Evolutionary conservation across 306 rosid species (phyloP).

Genomic region (Astragalus membranaceus): DNA sequence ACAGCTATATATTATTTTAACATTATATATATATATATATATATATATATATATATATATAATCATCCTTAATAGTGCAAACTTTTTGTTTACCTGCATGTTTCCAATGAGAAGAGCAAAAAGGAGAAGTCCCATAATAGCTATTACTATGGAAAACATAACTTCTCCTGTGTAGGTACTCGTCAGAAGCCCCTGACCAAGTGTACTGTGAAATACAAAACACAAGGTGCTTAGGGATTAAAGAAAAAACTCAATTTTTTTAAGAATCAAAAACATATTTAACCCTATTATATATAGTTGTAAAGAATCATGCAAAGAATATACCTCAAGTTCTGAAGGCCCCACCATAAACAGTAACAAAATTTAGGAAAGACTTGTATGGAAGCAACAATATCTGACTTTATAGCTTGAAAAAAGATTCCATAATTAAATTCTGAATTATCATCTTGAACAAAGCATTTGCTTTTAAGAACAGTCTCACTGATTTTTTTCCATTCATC

Average conservation of each 20-base stretch:
- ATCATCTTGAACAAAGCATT: conserved; percentile 32
- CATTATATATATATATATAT: no score
- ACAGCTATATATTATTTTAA: background rate
- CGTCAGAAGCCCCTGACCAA: conserved; percentile 89
- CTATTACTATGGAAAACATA: conserved; percentile 68
- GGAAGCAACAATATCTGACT: conserved; percentile 49
- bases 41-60: no score
- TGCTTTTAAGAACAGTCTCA: conserved; percentile 25
- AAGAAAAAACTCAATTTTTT: no score
- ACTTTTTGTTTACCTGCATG: conserved; percentile 57
- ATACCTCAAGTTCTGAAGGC: conserved; percentile 88
- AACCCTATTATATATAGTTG: no score
- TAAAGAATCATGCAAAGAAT: background rate
- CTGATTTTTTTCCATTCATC: conserved; percentile 45
- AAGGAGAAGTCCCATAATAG: conserved; percentile 64
- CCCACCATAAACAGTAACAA: conserved; percentile 84
- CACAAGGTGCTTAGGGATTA: background rate
- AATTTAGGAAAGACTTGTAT: conserved; percentile 50
- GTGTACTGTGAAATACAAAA: conserved; percentile 61
- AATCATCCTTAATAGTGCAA: background rate
- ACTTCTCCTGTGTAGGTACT: conserved; percentile 72
- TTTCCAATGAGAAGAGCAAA: conserved; percentile 88
- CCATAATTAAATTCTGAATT: conserved; percentile 52
- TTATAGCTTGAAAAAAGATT: conserved; percentile 57
- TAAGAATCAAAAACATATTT: no score